A percentile compares a stretch with the other conserved stretches of the same genome.
Conservation (phyloP, 352 stramenopile species). For the Phytophthora rubi region DNA sequence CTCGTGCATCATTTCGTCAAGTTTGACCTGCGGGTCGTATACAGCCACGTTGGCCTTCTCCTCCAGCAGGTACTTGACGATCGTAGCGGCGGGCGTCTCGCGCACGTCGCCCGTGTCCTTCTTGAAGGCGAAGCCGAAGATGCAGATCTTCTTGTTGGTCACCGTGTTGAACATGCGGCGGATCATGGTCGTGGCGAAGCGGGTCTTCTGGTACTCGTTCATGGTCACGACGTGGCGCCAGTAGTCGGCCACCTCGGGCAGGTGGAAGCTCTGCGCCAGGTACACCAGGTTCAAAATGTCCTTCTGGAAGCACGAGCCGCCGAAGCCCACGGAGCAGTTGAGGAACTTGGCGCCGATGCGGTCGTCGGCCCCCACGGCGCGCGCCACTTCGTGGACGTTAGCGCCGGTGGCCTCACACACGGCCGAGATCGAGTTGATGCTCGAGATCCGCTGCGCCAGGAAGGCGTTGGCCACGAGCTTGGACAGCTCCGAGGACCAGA, state of each 20-base stretch:
- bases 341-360: slow-evolving; percentile 99
- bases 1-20: slow-evolving; percentile 93
- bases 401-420: slow-evolving; percentile 98
- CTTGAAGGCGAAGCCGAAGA: slow-evolving; percentile 99
- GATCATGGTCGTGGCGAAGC: slow-evolving; percentile 99
- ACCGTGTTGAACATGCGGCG: slow-evolving; percentile 99
- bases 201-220: slow-evolving; percentile 99
- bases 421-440: slow-evolving; percentile 99
- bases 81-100: slow-evolving; percentile 97
- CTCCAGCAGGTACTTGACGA: slow-evolving; percentile 96
- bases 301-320: slow-evolving; percentile 77
- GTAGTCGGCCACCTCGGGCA: slow-evolving; percentile 99
- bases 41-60: slow-evolving; percentile 96
- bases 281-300: slow-evolving; percentile 99
- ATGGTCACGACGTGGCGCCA: slow-evolving; percentile 99
- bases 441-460: slow-evolving; percentile 98
- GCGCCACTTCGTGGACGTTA: slow-evolving; percentile 98
- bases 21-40: slow-evolving; percentile 98
- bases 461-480: slow-evolving; percentile 99
- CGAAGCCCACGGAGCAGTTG: slow-evolving; percentile 98
- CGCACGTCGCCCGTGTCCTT: slow-evolving; percentile 99
- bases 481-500: slow-evolving; percentile 99
- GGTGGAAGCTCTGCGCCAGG: slow-evolving; percentile 97
- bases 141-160: slow-evolving; percentile 99
- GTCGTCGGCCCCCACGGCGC: slow-evolving; percentile 97